Conservation (phyloP, 2,329 filamentous ascomycete genomes). For the Talaromyces sp. region DNA sequence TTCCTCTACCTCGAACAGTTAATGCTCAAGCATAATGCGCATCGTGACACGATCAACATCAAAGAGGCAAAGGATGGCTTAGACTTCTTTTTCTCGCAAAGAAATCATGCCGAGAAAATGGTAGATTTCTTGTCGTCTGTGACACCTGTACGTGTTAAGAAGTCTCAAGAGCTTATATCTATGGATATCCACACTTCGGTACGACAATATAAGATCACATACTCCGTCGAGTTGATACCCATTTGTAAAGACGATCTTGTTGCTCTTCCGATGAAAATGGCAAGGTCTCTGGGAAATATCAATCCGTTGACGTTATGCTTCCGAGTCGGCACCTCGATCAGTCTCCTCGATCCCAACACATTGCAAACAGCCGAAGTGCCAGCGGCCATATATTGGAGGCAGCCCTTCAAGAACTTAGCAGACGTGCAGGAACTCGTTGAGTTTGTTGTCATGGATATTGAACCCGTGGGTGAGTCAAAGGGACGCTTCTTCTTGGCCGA, state of each 20-base stretch:
- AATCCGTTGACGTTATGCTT: slow-evolving; percentile 79
- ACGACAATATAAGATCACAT: slow-evolving; percentile 93
- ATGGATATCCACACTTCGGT: slow-evolving; percentile 86
- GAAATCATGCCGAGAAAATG: slow-evolving; percentile 89
- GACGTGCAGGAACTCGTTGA: slow-evolving; percentile 82
- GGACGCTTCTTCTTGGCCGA: slow-evolving; percentile 83
- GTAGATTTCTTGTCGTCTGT: slow-evolving; percentile 85
- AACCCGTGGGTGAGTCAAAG: slow-evolving; percentile 66
- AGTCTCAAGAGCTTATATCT: slow-evolving; percentile 89
- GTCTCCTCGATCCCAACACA: slow-evolving; percentile 82
- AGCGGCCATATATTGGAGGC: slow-evolving; percentile 80
- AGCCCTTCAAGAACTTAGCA: slow-evolving; percentile 76
- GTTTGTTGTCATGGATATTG: slow-evolving; percentile 93
- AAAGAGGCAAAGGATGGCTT: slow-evolving; percentile 94
- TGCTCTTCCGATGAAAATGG: slow-evolving; percentile 83
- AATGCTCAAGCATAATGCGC: slow-evolving; percentile 88
- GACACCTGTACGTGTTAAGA: slow-evolving; percentile 70
- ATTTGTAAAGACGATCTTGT: slow-evolving; percentile 97
- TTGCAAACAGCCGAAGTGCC: slow-evolving; percentile 86
- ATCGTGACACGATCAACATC: slow-evolving; percentile 94
- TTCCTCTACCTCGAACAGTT: slow-evolving; percentile 85
- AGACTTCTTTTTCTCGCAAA: slow-evolving; percentile 87
- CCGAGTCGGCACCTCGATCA: slow-evolving; percentile 81
- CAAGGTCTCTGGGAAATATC: slow-evolving; percentile 83
- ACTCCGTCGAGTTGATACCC: slow-evolving; percentile 80